A percentile compares a stretch with the other conserved stretches of the same genome.
These are phyloP conservation scores for Aaosphaeria pasadenensis DNA, from an alignment of 2,329 filamentous ascomycete species.

Conservation along the genomic window DNA sequence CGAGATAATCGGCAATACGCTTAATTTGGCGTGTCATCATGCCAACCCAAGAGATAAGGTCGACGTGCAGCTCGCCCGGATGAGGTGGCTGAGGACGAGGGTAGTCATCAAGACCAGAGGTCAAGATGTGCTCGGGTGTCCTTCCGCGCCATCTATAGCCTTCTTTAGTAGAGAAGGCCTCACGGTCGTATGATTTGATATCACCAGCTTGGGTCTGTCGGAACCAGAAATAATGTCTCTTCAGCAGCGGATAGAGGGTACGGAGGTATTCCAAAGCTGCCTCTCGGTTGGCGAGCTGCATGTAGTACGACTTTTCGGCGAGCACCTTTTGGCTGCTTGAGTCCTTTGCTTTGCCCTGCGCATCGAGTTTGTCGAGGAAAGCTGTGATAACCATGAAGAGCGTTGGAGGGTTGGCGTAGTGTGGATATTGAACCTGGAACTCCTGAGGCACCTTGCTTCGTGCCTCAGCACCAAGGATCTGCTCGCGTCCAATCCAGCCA, in stretches of 20 bases:
- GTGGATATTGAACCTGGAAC: constrained; percentile 93
- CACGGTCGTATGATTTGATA: constrained; percentile 84
- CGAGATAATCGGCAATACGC: constrained; percentile 74
- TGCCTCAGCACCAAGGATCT: constrained; percentile 88
- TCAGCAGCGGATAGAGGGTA: constrained; percentile 79
- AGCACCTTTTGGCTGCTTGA: constrained; percentile 33
- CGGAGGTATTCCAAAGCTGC: constrained; percentile 69
- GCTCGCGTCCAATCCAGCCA: constrained; percentile 95
- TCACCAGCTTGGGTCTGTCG: constrained; percentile 87
- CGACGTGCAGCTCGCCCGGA: constrained; percentile 91
- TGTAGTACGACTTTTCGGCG: constrained; percentile 50
- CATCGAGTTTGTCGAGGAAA: constrained; percentile 75
- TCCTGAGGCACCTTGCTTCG: constrained; percentile 90
- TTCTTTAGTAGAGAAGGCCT: constrained; percentile 85
- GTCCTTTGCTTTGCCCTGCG: constrained; percentile 27
- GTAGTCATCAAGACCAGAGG: constrained; percentile 94
- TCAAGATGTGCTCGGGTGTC: constrained; percentile 80
- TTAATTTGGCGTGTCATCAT: constrained; percentile 86
- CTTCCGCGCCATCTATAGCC: constrained; percentile 94
- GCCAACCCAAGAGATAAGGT: constrained; percentile 96
- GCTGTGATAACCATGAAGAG: constrained; percentile 84
- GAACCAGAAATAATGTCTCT: constrained; percentile 93
- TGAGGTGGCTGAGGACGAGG: constrained; percentile 90
- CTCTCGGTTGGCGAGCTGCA: constrained; percentile 65
- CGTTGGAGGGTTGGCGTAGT: constrained; percentile 96